Percentiles rank a stretch among this genome's conserved stretches.
phyloP scores from a whole-genome alignment of 257 asterid genomes.

The Galeopsis tetrahit region DNA sequence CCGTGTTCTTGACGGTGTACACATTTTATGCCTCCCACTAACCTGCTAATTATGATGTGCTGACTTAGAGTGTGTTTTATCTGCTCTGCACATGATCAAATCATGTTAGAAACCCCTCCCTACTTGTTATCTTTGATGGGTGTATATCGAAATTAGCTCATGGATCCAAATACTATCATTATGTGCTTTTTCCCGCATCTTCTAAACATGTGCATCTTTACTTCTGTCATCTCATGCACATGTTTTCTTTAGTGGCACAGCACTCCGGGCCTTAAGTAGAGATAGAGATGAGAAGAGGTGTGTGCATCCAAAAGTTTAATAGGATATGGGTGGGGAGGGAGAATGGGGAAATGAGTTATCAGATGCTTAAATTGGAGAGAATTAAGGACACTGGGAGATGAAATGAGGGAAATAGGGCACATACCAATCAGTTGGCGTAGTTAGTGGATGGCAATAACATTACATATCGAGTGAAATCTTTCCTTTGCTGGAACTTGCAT shows the following conservation, averaged over 20 bases:
- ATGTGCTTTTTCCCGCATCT: neutral
- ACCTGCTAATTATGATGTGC: neutral
- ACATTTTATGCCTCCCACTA: constrained; percentile 4
- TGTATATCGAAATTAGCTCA: neutral
- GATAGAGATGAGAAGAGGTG: neutral
- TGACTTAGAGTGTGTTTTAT: neutral
- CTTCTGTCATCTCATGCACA: neutral
- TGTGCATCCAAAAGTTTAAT: neutral
- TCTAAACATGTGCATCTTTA: neutral
- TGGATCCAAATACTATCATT: neutral
- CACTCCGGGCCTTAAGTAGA: neutral
- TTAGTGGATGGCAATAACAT: neutral
- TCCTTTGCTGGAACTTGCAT: neutral
- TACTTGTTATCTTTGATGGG: neutral
- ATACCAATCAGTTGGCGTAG: constrained; percentile 51
- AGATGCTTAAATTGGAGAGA: constrained; percentile 18
- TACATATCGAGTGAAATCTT: neutral
- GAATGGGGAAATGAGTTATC: neutral
- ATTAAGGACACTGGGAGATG: constrained; percentile 74
- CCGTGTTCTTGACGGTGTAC: neutral
- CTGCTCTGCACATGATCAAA: neutral
- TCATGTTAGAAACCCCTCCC: neutral
- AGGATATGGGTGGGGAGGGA: neutral
- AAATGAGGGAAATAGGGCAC: constrained; percentile 74
- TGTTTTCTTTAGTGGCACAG: neutral